A percentile compares a stretch with the other conserved stretches of the same genome.
These are phyloP conservation scores for Omphalotus guepiniiformis DNA, from an alignment of 768 basidiomycete species.

Conservation along the genomic window DNA sequence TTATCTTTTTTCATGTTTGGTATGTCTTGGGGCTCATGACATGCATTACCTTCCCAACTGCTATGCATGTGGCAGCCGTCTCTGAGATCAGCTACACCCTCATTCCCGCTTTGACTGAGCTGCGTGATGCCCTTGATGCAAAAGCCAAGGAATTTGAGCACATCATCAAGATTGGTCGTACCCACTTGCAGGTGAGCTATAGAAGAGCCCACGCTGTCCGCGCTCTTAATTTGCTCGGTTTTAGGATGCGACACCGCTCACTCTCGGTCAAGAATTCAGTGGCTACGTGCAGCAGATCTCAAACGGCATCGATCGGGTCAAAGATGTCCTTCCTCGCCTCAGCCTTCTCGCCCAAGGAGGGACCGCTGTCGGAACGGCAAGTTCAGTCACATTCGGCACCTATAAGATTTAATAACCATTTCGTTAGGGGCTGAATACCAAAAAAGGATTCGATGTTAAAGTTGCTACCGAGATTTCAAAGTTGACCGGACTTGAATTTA, in stretches of 20 bases:
- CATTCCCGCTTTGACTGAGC: constrained; percentile 79
- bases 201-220: background rate
- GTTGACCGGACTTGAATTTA: constrained; percentile 85
- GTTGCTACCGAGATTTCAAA: constrained; percentile 89
- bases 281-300: constrained; percentile 95
- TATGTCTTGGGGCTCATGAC: background rate
- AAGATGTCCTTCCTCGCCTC: constrained; percentile 78
- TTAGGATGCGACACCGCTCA: constrained; percentile 95
- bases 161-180: constrained; percentile 98
- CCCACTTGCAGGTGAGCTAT: constrained; percentile 73
- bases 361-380: constrained; percentile 95
- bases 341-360: constrained; percentile 94
- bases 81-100: constrained; percentile 77
- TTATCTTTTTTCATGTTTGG: background rate
- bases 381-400: constrained; percentile 18
- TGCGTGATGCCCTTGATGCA: constrained; percentile 77
- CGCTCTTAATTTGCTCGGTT: constrained; percentile 6
- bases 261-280: constrained; percentile 97
- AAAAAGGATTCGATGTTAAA: constrained; percentile 93
- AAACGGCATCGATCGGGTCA: constrained; percentile 84
- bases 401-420: constrained; percentile 3
- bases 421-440: constrained; percentile 89
- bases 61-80: constrained; percentile 97
- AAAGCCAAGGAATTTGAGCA: constrained; percentile 82
- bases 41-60: constrained; percentile 84